Base-by-base conservation (phyloP, 2,329 filamentous ascomycete species). In the Fusarium avenaceum region DNA sequence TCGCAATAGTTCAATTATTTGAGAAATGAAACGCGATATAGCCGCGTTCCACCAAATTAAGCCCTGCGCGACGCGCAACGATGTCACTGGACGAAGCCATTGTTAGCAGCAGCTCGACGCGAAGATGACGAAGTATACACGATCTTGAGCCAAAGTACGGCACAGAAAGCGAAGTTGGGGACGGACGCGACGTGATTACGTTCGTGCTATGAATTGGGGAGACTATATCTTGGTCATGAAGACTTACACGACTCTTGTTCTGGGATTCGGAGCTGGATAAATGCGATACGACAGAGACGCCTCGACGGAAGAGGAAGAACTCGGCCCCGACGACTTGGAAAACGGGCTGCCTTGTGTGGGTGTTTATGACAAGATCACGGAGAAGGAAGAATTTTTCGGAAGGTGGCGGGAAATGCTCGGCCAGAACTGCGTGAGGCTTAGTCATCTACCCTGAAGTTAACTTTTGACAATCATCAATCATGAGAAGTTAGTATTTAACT, bases 281-380 rank as follows among this genome's bases (percentile, higher is more conserved):
- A 80, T 80, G 79, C 78, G 78, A 80, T 75, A 77, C 77, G 75
- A 75, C 78, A 69, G 73, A 61, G 52, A 72, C 71, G 70, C 71
- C 71, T 77, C 74, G 76, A 80, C 81, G 81, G 81, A 82, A 80
- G 76, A 82, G 80, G 81, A 82, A 82, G 80, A 82, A 82, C 80
- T 81, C 80, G 76, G 76, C 74, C 66, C 72, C 72, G 72, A 74
- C 58, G 71, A 74, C 70, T 68, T 69, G 68, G 52, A 52, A 59
- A 59, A 55, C 75, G 77, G 60, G 71, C 73, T 63, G 53, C 64
- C 66, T 72, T 71, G 71, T 75, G 72, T 75, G 75, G 70, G 73
- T 77, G 75, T 78, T 78, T 67, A 77, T 76, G 70, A 68, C 68
- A 67, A 70, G 67, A 73, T 72, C 69, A 76, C 75, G 76, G 76